Evolutionary conservation across 2,329 filamentous ascomycete species (phyloP).

Genomic region (Fusarium tanahbumbuense): DNA sequence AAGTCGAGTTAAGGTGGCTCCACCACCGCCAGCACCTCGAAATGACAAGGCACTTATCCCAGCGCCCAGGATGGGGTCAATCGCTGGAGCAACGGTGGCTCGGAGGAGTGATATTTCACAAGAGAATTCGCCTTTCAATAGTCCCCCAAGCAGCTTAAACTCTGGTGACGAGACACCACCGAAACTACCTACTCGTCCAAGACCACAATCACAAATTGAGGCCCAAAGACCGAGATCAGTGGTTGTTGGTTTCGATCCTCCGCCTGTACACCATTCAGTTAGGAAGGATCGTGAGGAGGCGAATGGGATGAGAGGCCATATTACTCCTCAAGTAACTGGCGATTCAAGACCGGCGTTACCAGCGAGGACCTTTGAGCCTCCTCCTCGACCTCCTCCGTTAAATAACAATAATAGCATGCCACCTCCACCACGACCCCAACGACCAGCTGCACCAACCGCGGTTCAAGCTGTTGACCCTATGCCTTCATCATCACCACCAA

Average conservation of each 20-base stretch:
- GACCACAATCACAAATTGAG: conserved; percentile 53
- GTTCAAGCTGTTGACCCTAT: conserved; percentile 31
- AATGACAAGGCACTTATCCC: conserved; percentile 71
- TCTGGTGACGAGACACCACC: conserved; percentile 64
- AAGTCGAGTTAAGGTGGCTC: conserved; percentile 60
- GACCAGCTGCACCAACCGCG: conserved; percentile 49
- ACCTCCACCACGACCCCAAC: conserved; percentile 61
- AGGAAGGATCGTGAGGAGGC: conserved; percentile 60
- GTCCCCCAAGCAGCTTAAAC: conserved; percentile 80
- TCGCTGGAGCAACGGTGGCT: conserved; percentile 29
- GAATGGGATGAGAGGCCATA: conserved; percentile 54
- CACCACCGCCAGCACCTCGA: conserved; percentile 82
- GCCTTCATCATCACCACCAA: conserved; percentile 43
- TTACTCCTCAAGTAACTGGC: conserved; percentile 56
- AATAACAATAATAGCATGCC: conserved; percentile 39
- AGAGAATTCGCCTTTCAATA: conserved; percentile 83
- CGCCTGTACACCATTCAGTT: conserved; percentile 63
- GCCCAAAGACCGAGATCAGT: conserved; percentile 39
- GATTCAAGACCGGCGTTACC: conserved; percentile 63
- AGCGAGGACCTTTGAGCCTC: conserved; percentile 52
- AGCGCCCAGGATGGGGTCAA: conserved; percentile 31
- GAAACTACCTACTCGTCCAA: conserved; percentile 61
- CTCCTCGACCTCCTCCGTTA: conserved; percentile 29
- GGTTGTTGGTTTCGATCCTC: conserved; percentile 59
- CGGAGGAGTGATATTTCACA: conserved; percentile 46